Evolutionary conservation across 139 green algal species (phyloP), one percentile per base, ranked within the genome.

Genomic region (Auxenochlorella protothecoides): DNA sequence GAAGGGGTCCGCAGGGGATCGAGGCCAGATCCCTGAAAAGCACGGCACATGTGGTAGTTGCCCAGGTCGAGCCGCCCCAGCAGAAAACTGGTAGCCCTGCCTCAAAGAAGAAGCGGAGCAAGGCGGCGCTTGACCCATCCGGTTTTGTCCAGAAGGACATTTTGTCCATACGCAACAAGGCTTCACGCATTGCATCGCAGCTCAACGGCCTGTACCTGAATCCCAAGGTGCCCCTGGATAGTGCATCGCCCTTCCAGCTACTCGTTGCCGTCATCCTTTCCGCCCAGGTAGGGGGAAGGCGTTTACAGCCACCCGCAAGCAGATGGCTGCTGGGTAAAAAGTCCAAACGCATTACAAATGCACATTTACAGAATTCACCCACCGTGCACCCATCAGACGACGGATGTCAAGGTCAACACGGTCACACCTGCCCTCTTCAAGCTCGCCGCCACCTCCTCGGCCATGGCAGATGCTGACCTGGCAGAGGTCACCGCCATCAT

Each of bases 231-330:
- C 90, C 90, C 0, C 78, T 96, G 3, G 61, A 87, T 14, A 87
- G 93, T 65, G 53, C 12, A n/a, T 81, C 63, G 55, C 27, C 67
- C 54, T 96, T 93, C 65, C 88, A 96, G 77, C 83, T 96, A 12
- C 79, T 96, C 54, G 83, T 89, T 14, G 90, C 90, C 6, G 88
- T 94, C 12, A 84, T 95, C 57, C 78, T 96, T 11, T 89, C 79
- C 3, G 90, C 90, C 5, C 89, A 92, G 84, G 80, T 83, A 65
- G 2, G 60, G 8, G 44, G 27, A 44, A 44, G 27, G 27, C 27
- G 27, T 0, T 44, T 44, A 44, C 27, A 44, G 27, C 27, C 27
- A 44, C 27, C 27, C 27, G 27, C 27, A 44, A 44, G 27, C 27
- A 44, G 27, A 44, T 44, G 27, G 27, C 27, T 44, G 27, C 27